Base-by-base conservation (phyloP, 2,329 filamentous ascomycete genomes). In the Epichloe scottii region DNA sequence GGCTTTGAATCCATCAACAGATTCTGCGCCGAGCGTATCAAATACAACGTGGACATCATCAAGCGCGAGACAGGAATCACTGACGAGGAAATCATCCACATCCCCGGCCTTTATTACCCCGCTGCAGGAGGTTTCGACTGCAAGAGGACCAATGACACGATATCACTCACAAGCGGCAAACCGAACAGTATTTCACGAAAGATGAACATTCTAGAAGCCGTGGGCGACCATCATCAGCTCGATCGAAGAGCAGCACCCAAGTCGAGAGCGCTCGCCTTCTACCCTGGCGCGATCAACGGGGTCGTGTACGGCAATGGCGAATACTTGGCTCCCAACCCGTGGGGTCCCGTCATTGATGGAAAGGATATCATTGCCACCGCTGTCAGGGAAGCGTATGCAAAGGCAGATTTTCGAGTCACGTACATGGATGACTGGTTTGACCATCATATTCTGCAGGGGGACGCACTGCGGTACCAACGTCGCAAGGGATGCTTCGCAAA, bases 391-490 rank as follows among this genome's bases (percentile, higher is more conserved):
- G 26, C 26, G 26, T 26, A 26, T 26, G 26, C 26, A 26, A 26
- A 8, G 26, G 26, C 26, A 26, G 26, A 6, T 8, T 26, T 26
- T 8, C 2, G 2, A 26, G 26, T 26, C 26, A 26, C 26, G 7
- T 26, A 8, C 26, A 26, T 26, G 26, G 26, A 26, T 26, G 26
- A 26, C 26, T 26, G 7, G 26, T 8, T 8, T 26, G 26, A 52
- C 3, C 62, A 63, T 26, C 63, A 60, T 38, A 1, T 51, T 2
- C 0, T 0, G 35, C 34, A 2, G 62, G 63, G 2, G 63, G 12
- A 52, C 64, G 41, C 63, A 66, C 34, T 58, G 57, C 26, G 57
- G 53, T 5, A 53, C 55, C 4, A 61, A 62, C 26, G 51, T 50
- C 4, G 45, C 54, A 11, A 55, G 58, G 1, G 45, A 55, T 0